Evolutionary conservation across 768 basidiomycete genomes (phyloP).

Genomic region (Gymnopilus junonius): DNA sequence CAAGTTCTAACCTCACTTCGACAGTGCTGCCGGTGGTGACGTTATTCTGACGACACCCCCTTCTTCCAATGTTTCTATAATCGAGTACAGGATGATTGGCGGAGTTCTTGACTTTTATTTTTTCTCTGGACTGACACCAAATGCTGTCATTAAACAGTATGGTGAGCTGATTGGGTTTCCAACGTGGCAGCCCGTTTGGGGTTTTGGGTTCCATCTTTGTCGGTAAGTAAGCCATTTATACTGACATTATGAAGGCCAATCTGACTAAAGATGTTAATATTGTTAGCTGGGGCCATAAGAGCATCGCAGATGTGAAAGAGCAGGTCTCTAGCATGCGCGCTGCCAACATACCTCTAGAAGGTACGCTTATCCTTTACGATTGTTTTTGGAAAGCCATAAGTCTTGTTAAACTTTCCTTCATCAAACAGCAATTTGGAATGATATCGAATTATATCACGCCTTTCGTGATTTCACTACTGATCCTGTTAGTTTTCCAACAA

Average conservation of each 20-base stretch:
- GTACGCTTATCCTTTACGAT: slow-evolving; percentile 32
- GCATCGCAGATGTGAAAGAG: slow-evolving; percentile 59
- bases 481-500: slow-evolving; percentile 62
- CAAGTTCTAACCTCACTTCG: slow-evolving; percentile 4
- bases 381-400: neutral
- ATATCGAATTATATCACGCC: slow-evolving; percentile 75
- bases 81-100: slow-evolving; percentile 77
- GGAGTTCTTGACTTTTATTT: slow-evolving; percentile 83
- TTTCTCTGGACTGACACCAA: slow-evolving; percentile 60
- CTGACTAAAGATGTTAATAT: slow-evolving; percentile 22
- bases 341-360: slow-evolving; percentile 80
- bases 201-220: slow-evolving; percentile 32
- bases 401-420: neutral
- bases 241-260: neutral
- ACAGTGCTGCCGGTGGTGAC: slow-evolving; percentile 71
- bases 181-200: slow-evolving; percentile 75
- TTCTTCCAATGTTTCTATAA: slow-evolving; percentile 55
- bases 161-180: slow-evolving; percentile 68
- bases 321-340: slow-evolving; percentile 59
- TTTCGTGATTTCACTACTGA: slow-evolving; percentile 72
- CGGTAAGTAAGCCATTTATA: slow-evolving; percentile 16
- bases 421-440: slow-evolving; percentile 69
- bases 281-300: slow-evolving; percentile 45
- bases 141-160: slow-evolving; percentile 73
- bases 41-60: slow-evolving; percentile 68